Percentiles rank a stretch among this genome's conserved stretches.
phyloP scores from a whole-genome alignment of 257 asterid genomes.

The Ligustrum vulgare region DNA sequence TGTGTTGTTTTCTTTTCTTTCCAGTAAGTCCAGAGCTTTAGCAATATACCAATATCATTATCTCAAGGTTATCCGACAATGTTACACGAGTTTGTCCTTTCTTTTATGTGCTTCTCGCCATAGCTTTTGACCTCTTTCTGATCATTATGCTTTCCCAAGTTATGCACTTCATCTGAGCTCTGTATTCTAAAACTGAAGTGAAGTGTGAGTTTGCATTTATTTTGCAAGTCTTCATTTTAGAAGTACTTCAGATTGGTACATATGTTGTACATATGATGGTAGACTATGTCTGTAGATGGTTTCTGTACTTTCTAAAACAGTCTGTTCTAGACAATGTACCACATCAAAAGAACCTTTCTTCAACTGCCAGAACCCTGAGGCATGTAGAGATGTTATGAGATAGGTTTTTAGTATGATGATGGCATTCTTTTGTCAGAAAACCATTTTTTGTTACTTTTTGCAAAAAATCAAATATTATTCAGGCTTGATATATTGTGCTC shows the following conservation, averaged over 20 bases:
- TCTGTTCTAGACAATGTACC: not conserved
- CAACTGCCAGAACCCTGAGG: not conserved
- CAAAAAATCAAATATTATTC: slow-evolving; percentile 8
- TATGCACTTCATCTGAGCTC: not conserved
- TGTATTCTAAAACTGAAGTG: slow-evolving; percentile 5
- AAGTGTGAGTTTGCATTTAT: not conserved
- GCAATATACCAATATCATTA: not conserved
- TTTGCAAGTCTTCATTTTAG: not conserved
- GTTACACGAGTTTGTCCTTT: not conserved
- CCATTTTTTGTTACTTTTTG: not conserved
- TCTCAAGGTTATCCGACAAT: not conserved
- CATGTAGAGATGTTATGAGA: slow-evolving; percentile 11
- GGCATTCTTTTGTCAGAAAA: slow-evolving; percentile 13
- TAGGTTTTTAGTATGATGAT: slow-evolving; percentile 11
- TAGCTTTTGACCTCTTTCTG: no score
- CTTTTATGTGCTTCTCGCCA: not conserved
- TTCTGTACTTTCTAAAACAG: not conserved
- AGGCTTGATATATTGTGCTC: slow-evolving; percentile 16
- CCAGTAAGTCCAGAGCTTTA: not conserved
- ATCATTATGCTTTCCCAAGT: no score
- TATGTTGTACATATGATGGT: slow-evolving; percentile 7
- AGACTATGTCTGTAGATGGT: slow-evolving; percentile 9
- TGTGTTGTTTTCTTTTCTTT: not conserved
- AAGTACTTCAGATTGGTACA: not conserved
- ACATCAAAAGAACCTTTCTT: slow-evolving; percentile 1